Conservation (phyloP, 768 basidiomycete species). For the Trametes elegans region DNA sequence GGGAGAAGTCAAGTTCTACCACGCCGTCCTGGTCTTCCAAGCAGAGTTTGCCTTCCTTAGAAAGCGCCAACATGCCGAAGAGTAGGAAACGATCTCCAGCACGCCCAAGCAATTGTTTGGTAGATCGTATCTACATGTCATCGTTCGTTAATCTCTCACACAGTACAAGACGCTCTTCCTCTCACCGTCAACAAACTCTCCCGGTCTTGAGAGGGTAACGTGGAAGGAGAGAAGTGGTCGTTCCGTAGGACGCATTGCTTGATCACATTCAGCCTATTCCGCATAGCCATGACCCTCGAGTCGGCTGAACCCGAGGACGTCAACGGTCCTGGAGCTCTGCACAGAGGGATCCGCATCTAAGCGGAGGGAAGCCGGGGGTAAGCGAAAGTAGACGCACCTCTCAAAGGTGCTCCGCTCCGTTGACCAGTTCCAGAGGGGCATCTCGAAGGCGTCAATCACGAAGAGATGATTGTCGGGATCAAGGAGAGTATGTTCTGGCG, state of each 20-base stretch:
- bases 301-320: constrained; percentile 84
- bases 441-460: constrained; percentile 89
- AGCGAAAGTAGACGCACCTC: constrained; percentile 47
- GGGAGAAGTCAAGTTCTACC: constrained; percentile 86
- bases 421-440: constrained; percentile 95
- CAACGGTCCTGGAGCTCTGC: constrained; percentile 51
- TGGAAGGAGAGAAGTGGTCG: constrained; percentile 97
- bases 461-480: constrained; percentile 82
- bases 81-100: constrained; percentile 88
- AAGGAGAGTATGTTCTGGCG: constrained; percentile 57
- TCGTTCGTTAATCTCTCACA: neutral
- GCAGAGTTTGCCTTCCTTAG: constrained; percentile 87
- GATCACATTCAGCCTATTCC: constrained; percentile 87
- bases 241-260: constrained; percentile 92
- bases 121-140: constrained; percentile 75
- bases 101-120: constrained; percentile 92
- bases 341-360: neutral
- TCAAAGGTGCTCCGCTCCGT: constrained; percentile 84
- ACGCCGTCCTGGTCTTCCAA: constrained; percentile 92
- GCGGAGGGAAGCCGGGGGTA: no score
- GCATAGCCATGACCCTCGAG: constrained; percentile 72
- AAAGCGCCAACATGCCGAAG: constrained; percentile 87
- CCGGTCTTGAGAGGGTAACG: constrained; percentile 84
- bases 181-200: constrained; percentile 85
- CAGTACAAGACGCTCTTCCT: neutral